These are phyloP conservation scores for Ceratocystis ficicola DNA, from an alignment of 2,329 filamentous ascomycete species.

Conservation along the genomic window DNA sequence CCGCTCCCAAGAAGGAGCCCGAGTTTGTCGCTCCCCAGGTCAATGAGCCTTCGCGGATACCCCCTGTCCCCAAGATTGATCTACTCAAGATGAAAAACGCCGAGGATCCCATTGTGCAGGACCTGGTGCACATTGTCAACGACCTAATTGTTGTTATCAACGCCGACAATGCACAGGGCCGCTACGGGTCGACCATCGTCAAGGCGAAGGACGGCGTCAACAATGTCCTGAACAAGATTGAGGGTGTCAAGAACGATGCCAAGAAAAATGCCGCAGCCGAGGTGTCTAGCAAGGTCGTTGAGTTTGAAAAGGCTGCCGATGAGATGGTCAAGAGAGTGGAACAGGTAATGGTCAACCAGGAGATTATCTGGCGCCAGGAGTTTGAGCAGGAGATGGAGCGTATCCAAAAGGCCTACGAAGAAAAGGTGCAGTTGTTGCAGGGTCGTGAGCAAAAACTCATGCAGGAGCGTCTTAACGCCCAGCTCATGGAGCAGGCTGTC, in stretches of 20 bases:
- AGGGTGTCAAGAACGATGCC: slow-evolving; percentile 55
- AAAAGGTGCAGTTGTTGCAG: slow-evolving; percentile 65
- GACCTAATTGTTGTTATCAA: slow-evolving; percentile 91
- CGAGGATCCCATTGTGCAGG: slow-evolving; percentile 77
- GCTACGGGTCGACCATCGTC: slow-evolving; percentile 64
- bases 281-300: slow-evolving; percentile 56
- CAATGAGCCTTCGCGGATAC: slow-evolving; percentile 52
- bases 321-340: slow-evolving; percentile 86
- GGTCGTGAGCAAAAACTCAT: slow-evolving; percentile 68
- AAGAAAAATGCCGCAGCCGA: slow-evolving; percentile 62
- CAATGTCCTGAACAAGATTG: slow-evolving; percentile 68
- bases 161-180: slow-evolving; percentile 64
- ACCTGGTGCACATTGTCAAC: slow-evolving; percentile 89
- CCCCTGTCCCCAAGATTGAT: slow-evolving; percentile 60
- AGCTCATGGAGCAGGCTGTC: slow-evolving; percentile 81
- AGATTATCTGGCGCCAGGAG: slow-evolving; percentile 72
- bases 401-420: slow-evolving; percentile 64
- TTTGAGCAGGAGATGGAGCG: slow-evolving; percentile 77
- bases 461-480: slow-evolving; percentile 71
- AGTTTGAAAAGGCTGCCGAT: slow-evolving; percentile 77
- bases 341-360: slow-evolving; percentile 66
- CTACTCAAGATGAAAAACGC: slow-evolving; percentile 63
- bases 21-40: slow-evolving; percentile 47
- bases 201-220: slow-evolving; percentile 77
- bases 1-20: slow-evolving; percentile 26